A percentile compares a stretch with the other conserved stretches of the same genome.
Evolutionary conservation across 371 early-diverging fungal genomes (phyloP).

Genomic region (Dipsacomyces acuminosporus): DNA sequence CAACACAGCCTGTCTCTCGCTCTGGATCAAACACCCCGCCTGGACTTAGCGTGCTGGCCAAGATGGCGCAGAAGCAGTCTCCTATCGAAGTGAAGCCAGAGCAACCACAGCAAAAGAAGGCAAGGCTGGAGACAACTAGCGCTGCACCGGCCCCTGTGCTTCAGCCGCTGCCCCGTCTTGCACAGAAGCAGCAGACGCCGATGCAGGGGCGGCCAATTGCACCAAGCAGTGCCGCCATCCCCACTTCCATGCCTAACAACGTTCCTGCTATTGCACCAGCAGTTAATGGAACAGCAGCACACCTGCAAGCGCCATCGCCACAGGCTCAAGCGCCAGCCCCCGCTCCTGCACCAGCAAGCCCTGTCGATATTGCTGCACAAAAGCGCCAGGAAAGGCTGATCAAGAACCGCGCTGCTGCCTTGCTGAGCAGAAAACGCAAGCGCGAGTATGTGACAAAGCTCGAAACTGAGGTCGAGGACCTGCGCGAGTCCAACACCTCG

Average conservation of each 20-base stretch:
- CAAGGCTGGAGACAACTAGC: too few species aligned
- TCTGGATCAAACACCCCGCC: constrained; percentile 32
- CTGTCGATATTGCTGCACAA: constrained; percentile 22
- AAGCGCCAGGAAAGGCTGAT: constrained; percentile 84
- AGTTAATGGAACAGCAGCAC: background rate
- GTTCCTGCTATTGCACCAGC: background rate
- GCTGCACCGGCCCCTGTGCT: background rate
- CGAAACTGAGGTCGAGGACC: constrained; percentile 63
- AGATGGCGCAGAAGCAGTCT: constrained; percentile 32
- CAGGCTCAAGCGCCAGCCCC: background rate
- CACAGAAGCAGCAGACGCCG: constrained; percentile 10
- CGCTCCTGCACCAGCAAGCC: background rate
- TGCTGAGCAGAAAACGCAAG: constrained; percentile 81
- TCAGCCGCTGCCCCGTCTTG: constrained; percentile 14
- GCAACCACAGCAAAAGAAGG: background rate
- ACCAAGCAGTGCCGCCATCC: too few species aligned
- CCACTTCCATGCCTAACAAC: too few species aligned
- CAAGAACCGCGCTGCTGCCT: constrained; percentile 88
- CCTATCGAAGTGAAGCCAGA: constrained; percentile 19
- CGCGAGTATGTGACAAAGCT: constrained; percentile 73
- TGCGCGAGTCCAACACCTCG: constrained; percentile 58
- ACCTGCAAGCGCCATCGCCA: background rate
- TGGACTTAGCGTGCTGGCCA: constrained; percentile 32
- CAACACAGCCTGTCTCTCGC: background rate
- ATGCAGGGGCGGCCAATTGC: too few species aligned